Base-by-base conservation (phyloP, 768 basidiomycete species). In the Symmetrospora coprosmae region DNA sequence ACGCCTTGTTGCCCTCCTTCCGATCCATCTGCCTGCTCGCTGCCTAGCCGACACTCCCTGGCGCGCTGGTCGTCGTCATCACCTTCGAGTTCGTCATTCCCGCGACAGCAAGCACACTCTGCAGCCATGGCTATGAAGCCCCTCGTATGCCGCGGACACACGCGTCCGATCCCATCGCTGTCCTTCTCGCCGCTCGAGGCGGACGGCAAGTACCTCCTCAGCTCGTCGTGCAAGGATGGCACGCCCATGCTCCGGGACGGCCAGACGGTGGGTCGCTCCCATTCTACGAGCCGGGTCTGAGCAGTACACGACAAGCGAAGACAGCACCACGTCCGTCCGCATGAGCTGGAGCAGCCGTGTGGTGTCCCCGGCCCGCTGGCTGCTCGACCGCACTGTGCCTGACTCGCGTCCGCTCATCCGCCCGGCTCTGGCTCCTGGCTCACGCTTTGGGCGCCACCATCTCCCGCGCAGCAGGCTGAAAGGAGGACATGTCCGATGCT, bases 141-240 rank as follows among this genome's bases (percentile, higher is more conserved):
- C 11, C 19, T 50, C 23, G 49, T 50, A 14, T 50, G 49, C 49
- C 33, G 49, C n/a, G 49, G 49, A 13, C 49, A 50, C 19, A 50
- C 49, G 43, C 43, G 55, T 17, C 55, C 55, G 14, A 21, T 58
- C 2, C 28, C 28, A 9, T 58, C 55, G 19, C 30, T 58, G 4
- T 43, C 41, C 4, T 58, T 58, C 37, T 58, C 55, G 17, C 55
- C 41, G 7, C 55, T 58, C 9, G 55, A 58, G n/a, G 39, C 41
- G n/a, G 55, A 58, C 55, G 31, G 40, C 16, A 39, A 45, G 16
- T 43, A 58, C 43, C 97, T 84, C 74, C 76, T 96, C n/a, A n/a
- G 64, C 79, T 99, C 64, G 85, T 96, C 69, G 96, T 97, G 94
- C 78, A 99, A 97, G 75, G 94, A 97, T 78, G 94, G 94, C 33